Evolutionary conservation across 371 early-diverging fungal species (phyloP), one percentile per base, ranked within the genome.

Genomic region (Apophysomyces elegans): DNA sequence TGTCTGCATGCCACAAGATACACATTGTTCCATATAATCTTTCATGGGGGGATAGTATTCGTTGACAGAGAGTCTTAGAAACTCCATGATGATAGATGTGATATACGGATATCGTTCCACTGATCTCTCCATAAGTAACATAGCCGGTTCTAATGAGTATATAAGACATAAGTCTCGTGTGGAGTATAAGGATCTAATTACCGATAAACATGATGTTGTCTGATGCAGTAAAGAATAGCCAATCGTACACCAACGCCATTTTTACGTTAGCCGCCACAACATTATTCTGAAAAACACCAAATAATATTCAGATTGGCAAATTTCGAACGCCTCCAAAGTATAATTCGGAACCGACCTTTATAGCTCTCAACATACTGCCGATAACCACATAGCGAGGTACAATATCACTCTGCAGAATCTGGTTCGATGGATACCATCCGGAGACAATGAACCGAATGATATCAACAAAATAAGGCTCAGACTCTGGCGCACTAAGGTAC

Each of bases 131-230:
- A 91, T 88, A 1, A 92, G 73, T 11, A 92, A 75, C 76, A 91
- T 87, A 1, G 88, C 88, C 0, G 93, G 93, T 66, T 92, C 93
- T 79, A 81, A 63, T 41, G 2, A 12, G 44, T 7, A 9, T 5
- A 4, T 37, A 36, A 37, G 13, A 56, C 36, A 13, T 43, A 39
- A 43, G 58, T 56, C 26, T 37, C 32, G 32, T 3, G 32, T 26
- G 32, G 32, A 26, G 32, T 26, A 3, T 26, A 26, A 26, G 2
- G 32, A 9, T 54, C 6, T 18, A n/a, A 2, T 12, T 41, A 41
- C 89, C 90, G 26, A 91, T 88, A 60, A 86, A 87, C 94, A 93
- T 93, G 62, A 93, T 89, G 63, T 82, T 91, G 61, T 93, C 93
- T 13, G 62, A 72, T 0, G 76, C 54, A 7, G 87, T 84, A 67